A percentile compares a stretch with the other conserved stretches of the same genome.
These are phyloP conservation scores for Magnusiomyces ingens DNA, from an alignment of 1,139 yeast species.

Conservation along the genomic window DNA sequence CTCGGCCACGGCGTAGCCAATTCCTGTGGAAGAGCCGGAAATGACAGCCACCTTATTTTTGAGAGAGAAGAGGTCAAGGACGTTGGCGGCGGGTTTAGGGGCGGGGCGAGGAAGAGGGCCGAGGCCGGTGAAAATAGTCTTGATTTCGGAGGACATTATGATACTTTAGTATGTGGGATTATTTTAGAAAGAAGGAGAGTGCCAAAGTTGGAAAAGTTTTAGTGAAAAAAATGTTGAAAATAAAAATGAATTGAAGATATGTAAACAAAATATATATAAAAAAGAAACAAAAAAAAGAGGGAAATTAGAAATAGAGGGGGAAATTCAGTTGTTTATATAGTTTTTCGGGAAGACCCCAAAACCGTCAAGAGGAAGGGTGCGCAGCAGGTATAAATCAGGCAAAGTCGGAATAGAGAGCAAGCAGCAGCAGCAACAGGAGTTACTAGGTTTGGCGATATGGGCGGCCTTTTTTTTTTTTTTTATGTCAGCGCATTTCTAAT, in stretches of 20 bases:
- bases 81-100: conserved; percentile 31
- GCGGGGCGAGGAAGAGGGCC: conserved; percentile 31
- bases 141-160: conserved; percentile 12
- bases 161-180: neutral
- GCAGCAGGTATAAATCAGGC: too few species aligned
- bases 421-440: neutral
- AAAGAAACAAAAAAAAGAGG: neutral
- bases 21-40: conserved; percentile 83
- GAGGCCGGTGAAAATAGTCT: conserved; percentile 31
- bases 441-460: neutral
- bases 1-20: conserved; percentile 77
- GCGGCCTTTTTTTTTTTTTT: conserved; percentile 12
- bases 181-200: too few species aligned
- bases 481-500: neutral
- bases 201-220: neutral
- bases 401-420: neutral
- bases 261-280: neutral
- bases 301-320: neutral
- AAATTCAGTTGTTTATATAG: neutral
- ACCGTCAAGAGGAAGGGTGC: too few species aligned
- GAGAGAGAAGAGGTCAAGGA: conserved; percentile 37
- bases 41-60: conserved; percentile 85
- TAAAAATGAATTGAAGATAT: neutral
- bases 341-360: too few species aligned
- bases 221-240: neutral